These are phyloP conservation scores for Umbelopsis sp. DNA, from an alignment of 192 early-diverging fungal species.

Conservation along the genomic window DNA sequence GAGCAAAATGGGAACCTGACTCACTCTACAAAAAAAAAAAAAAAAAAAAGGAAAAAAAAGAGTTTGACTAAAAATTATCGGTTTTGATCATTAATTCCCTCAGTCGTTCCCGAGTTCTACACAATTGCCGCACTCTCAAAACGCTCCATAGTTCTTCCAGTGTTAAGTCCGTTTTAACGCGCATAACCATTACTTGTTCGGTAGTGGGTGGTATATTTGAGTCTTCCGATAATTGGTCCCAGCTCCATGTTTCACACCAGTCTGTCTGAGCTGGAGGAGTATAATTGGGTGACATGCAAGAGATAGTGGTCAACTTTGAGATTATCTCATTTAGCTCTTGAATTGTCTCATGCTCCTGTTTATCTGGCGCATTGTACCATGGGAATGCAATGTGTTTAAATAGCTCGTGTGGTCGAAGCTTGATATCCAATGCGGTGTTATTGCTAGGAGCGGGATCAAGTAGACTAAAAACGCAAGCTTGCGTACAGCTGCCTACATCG, in stretches of 20 bases:
- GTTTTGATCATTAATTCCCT: slow-evolving; percentile 25
- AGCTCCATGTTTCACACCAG: not conserved
- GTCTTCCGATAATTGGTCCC: not conserved
- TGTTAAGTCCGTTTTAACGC: not conserved
- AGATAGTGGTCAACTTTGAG: slow-evolving; percentile 14
- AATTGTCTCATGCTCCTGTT: slow-evolving; percentile 34
- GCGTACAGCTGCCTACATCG: slow-evolving; percentile 65
- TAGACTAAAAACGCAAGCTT: slow-evolving; percentile 68
- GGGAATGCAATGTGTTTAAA: slow-evolving; percentile 56
- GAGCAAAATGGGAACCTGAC: slow-evolving; percentile 9
- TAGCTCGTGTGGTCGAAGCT: slow-evolving; percentile 25
- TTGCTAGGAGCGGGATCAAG: too few relatives aligned
- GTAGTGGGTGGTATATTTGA: not conserved
- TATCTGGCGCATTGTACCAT: slow-evolving; percentile 41
- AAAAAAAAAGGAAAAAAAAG: too few relatives aligned
- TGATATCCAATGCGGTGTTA: not conserved
- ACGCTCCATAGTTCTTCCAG: slow-evolving; percentile 46
- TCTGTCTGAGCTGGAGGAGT: not conserved
- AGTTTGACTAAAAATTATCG: not conserved
- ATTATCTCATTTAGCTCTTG: slow-evolving; percentile 40
- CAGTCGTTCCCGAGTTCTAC: slow-evolving; percentile 39
- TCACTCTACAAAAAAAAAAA: not conserved
- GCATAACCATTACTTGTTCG: not conserved
- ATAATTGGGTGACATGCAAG: not conserved
- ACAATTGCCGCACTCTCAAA: slow-evolving; percentile 52